Base-by-base conservation (phyloP, 345 rosid genomes). In the Triadica sebifera region DNA sequence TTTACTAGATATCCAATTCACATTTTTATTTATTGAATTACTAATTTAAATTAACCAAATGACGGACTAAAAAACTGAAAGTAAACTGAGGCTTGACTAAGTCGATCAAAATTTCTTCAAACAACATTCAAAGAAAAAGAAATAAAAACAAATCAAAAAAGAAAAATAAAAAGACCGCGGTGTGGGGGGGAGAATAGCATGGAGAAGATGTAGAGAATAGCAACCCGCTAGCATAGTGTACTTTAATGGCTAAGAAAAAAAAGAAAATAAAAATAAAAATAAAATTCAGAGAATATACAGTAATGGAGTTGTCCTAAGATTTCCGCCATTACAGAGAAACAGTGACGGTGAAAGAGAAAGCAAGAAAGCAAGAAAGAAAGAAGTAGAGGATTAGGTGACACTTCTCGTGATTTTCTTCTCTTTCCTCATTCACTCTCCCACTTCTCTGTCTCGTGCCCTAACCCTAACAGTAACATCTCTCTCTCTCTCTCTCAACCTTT, bases 361-460 rank as follows among this genome's bases (percentile, higher is more conserved):
- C 6, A 43, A 17, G 8, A 45, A 39, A 25, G 6, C n/a, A 16
- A 9, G 3, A 16, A 6, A 15, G 8, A 29, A 25, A 15, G 19
- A 46, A 0, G 16, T 0, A 2, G 67, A 45, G 24, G 16, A 17
- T 20, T 1, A 24, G 67, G 25, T 61, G n/a, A 24, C 58, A 59
- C 81, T 77, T 77, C 81, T 83, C 83, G 83, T 83, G 85, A 79
- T 80, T 74, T 63, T 43, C 69, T 65, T 64, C 87, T 81, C 84
- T 82, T 75, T 79, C 85, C 47, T 80, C 82, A 81, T 78, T 83
- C 85, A 81, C 79, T 77, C 73, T 38, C 58, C 34, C 38, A 78
- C 77, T 74, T 62, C 75, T 78, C 69, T 75, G 80, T 80, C 81
- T 74, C 83, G 79, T 81, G 81, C 80, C 77, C 74, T 49, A 74